phyloP scores from a whole-genome alignment of 345 rosid species.

The Syzygium jambos region DNA sequence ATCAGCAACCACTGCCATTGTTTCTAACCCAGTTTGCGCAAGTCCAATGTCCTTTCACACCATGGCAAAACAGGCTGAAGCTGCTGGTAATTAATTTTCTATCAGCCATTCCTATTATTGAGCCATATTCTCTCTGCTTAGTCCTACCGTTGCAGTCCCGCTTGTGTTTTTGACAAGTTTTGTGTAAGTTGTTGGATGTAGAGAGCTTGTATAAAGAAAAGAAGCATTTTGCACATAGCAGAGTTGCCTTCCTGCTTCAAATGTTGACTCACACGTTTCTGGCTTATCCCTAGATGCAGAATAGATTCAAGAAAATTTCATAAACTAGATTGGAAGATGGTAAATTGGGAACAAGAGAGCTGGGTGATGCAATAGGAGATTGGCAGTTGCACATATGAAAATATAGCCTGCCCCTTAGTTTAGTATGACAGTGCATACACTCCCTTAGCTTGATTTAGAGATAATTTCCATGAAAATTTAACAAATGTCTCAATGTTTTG shows the following conservation, averaged over 20 bases:
- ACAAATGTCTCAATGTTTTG: background rate
- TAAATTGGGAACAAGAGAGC: background rate
- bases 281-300: background rate
- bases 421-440: background rate
- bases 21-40: constrained; percentile 67
- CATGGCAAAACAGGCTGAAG: constrained; percentile 98
- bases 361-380: background rate
- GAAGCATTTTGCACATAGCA: background rate
- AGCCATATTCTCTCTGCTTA: background rate
- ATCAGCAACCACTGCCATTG: constrained; percentile 68
- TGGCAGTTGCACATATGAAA: background rate
- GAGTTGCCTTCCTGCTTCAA: background rate
- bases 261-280: background rate
- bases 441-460: background rate
- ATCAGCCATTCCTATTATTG: background rate
- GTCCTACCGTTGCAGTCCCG: background rate
- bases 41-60: constrained; percentile 79
- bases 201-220: background rate
- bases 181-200: background rate
- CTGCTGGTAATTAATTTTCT: constrained; percentile 59
- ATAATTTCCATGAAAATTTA: background rate
- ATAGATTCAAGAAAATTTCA: background rate
- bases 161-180: background rate
- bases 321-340: background rate
- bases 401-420: background rate